These are phyloP conservation scores for Rhynchosporium graminicola DNA, from an alignment of 2,329 filamentous ascomycete species.

Conservation along the genomic window DNA sequence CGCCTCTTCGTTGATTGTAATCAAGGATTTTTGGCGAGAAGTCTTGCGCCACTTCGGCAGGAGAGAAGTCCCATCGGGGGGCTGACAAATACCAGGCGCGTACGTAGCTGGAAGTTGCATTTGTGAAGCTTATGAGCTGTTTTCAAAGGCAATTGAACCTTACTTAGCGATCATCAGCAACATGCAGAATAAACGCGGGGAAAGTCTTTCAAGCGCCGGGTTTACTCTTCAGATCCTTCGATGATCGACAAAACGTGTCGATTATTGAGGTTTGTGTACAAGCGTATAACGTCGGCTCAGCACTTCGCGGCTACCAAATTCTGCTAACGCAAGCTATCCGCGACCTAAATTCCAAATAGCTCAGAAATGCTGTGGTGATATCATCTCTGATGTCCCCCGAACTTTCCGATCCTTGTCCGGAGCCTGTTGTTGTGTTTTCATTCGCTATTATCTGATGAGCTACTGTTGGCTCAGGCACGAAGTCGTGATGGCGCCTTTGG, in stretches of 20 bases:
- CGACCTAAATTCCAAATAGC: slow-evolving; percentile 19
- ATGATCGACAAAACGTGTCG: not conserved
- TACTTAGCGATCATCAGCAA: not conserved
- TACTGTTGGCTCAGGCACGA: slow-evolving; percentile 8
- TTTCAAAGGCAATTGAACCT: not conserved
- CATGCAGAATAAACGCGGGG: not conserved
- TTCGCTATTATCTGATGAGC: not conserved
- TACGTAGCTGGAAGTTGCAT: not conserved
- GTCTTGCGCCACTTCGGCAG: not conserved
- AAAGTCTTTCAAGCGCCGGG: not conserved
- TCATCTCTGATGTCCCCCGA: slow-evolving; percentile 1
- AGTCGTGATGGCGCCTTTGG: not conserved
- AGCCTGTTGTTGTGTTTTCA: not conserved
- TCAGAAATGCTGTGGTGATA: not conserved
- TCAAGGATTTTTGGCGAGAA: not conserved
- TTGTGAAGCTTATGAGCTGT: no score
- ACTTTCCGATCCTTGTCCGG: not conserved
- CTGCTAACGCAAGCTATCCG: slow-evolving; percentile 12
- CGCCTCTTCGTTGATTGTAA: not conserved
- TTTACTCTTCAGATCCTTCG: not conserved
- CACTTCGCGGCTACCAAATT: not conserved
- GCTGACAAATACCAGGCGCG: not conserved
- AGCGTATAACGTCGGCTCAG: slow-evolving; percentile 6
- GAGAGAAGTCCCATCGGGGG: not conserved
- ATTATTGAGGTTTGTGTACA: not conserved